These are phyloP conservation scores for Lycium barbarum DNA, from an alignment of 257 asterid genomes.

Conservation along the genomic window DNA sequence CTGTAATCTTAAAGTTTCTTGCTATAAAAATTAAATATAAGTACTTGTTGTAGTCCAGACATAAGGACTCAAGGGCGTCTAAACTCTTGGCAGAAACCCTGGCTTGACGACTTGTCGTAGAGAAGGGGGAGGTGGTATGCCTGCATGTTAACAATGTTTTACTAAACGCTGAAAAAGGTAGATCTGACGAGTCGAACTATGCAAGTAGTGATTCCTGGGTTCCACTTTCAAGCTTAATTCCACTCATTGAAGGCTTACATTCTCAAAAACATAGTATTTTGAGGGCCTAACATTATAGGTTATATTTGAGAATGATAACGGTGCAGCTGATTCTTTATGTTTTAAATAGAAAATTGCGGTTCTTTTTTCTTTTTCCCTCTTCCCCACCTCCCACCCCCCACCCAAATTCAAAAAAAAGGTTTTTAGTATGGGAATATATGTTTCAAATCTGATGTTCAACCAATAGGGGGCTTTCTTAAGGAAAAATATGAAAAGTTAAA, in stretches of 20 bases:
- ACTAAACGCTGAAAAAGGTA: neutral
- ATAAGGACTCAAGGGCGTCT: neutral
- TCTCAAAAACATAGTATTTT: neutral
- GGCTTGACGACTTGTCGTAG: neutral
- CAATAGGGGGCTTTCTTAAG: neutral
- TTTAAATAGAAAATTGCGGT: neutral
- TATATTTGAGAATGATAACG: conserved; percentile 10
- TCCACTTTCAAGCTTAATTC: conserved; percentile 9
- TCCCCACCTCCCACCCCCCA: neutral
- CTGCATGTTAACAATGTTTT: neutral
- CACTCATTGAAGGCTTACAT: neutral
- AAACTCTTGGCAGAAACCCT: conserved; percentile 14
- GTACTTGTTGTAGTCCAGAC: conserved; percentile 16
- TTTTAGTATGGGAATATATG: neutral
- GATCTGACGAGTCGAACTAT: neutral
- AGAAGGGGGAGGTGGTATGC: conserved; percentile 6
- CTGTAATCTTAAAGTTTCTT: conserved; percentile 1
- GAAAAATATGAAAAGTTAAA: neutral
- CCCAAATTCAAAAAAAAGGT: neutral
- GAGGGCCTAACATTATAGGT: conserved; percentile 10
- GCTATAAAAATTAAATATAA: neutral
- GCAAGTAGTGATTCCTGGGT: neutral
- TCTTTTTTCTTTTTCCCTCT: neutral
- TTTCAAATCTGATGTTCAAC: neutral
- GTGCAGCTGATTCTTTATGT: neutral